Evolutionary conservation across 768 basidiomycete species (phyloP), one percentile per base, ranked within the genome.

Genomic region (Nidula microcarpa): DNA sequence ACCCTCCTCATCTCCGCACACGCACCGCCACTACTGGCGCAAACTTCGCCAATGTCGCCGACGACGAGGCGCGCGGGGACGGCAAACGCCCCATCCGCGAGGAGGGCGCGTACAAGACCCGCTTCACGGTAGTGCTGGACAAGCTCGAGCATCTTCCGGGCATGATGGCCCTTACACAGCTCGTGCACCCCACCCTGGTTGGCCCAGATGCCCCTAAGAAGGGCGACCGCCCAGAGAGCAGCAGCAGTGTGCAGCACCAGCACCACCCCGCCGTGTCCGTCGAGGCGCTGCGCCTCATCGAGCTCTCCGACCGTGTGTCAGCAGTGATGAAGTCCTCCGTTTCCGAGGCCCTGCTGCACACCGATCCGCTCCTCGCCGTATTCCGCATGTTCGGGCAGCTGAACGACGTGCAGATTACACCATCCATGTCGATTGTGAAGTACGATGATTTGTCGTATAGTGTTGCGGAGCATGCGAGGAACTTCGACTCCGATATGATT

Each of bases 161-260:
- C 7, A 85, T 92, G 69, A 95, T 99, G 93, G 82, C 91, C 0
- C 73, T 99, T 51, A 84, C 90, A 0, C 89, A 95, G 62, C 82
- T 98, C 52, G 74, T 98, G 41, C 85, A 86, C 47, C 72, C 74
- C 2, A 30, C 44, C 13, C 10, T 14, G 4, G 23, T 11, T 4
- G 10, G 14, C 14, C 4, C 13, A 4, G 44, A n/a, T 2, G 23
- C 10, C 14, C 14, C 14, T 10, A 11, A 10, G 11, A 14, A 46
- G 23, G 14, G 7, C 4, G 30, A 10, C 51, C 10, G 10, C 47
- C 8, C 17, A 11, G 13, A 11, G 33, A 17, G 14, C 7, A 8
- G 35, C 14, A 18, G 9, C 5, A 11, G 17, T 35, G 6, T 11
- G 10, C 37, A 18, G n/a, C 18, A 18, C 10, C 34, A 2, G 10